These are phyloP conservation scores for Candida pseudofarinosa DNA, from an alignment of 805 yeast species.

Conservation along the genomic window DNA sequence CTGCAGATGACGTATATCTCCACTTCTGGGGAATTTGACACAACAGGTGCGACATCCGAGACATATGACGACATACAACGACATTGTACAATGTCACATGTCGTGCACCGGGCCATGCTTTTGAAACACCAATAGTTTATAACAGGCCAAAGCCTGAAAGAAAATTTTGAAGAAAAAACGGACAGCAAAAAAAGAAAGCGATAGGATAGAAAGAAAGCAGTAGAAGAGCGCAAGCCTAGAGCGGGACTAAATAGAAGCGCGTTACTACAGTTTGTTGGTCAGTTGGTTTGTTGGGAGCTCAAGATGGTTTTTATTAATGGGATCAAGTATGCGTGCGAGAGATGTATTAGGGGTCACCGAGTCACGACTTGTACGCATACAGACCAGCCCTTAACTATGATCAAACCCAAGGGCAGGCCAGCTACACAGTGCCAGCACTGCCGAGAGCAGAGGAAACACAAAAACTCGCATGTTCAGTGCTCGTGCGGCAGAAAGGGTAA, in stretches of 20 bases:
- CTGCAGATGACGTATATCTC: neutral
- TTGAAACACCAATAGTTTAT: neutral
- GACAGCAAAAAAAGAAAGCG: neutral
- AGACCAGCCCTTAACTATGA: constrained; percentile 85
- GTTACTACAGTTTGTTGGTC: neutral
- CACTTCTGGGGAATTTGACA: neutral
- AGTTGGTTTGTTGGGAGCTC: neutral
- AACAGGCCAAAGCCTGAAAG: neutral
- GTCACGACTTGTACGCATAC: constrained; percentile 92
- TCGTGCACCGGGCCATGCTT: neutral
- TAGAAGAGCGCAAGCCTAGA: neutral
- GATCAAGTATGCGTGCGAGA: constrained; percentile 90
- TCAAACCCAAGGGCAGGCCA: constrained; percentile 96
- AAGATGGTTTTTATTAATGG: constrained; percentile 88
- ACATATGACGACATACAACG: neutral
- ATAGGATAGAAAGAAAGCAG: neutral
- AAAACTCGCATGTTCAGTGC: constrained; percentile 66
- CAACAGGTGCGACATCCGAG: neutral
- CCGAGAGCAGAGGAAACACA: constrained; percentile 64
- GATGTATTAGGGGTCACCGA: constrained; percentile 95
- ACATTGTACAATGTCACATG: neutral
- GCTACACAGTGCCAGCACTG: constrained; percentile 88
- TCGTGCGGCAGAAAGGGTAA: constrained; percentile 58
- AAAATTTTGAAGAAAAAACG: neutral
- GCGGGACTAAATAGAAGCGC: neutral